Conservation (phyloP, 257 asterid species). For the Solanum megistacrolobum region DNA sequence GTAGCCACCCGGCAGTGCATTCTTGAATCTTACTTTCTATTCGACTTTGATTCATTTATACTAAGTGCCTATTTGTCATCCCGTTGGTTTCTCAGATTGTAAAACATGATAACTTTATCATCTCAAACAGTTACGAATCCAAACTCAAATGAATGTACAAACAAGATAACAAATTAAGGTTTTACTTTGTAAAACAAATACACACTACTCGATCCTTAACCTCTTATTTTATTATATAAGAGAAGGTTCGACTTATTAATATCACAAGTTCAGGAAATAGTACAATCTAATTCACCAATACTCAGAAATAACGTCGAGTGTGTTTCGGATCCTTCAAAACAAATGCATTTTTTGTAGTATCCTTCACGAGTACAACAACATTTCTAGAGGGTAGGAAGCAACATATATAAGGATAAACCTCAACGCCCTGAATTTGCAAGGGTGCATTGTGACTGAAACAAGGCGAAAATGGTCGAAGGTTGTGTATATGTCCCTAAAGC, state of each 20-base stretch:
- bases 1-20: not conserved
- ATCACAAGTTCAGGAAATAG: not conserved
- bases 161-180: not conserved
- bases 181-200: not conserved
- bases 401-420: not conserved
- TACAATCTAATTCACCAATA: not conserved
- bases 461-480: constrained; percentile 6
- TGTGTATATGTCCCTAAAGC: not conserved
- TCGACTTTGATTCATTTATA: not conserved
- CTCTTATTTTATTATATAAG: not conserved
- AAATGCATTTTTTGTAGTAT: not conserved
- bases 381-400: not conserved
- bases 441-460: constrained; percentile 14
- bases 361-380: not conserved
- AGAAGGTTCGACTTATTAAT: not conserved
- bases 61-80: not conserved
- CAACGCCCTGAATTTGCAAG: not conserved
- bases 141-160: not conserved
- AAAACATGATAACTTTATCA: not conserved
- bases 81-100: not conserved
- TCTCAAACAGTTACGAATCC: not conserved
- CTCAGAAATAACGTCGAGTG: not conserved
- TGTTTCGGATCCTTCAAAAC: not conserved
- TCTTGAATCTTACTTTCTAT: not conserved
- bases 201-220: not conserved